Conservation (phyloP, 2,329 filamentous ascomycete species). For the Emmonsiellopsis sp. region DNA sequence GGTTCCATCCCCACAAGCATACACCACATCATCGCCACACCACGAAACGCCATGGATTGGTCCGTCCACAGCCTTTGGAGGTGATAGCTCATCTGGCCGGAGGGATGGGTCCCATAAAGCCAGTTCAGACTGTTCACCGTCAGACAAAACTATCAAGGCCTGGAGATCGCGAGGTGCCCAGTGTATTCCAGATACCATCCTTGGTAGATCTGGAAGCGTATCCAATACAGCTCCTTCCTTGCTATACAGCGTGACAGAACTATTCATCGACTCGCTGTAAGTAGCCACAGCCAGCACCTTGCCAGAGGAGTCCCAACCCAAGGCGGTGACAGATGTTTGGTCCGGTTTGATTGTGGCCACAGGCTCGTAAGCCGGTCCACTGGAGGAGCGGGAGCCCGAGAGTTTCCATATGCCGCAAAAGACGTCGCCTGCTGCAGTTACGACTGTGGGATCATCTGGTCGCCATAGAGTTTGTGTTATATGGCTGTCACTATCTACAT, state of each 20-base stretch:
- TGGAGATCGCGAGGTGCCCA: constrained; percentile 32
- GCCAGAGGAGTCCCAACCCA: constrained; percentile 38
- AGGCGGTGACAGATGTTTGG: constrained; percentile 32
- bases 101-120: constrained; percentile 35
- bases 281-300: constrained; percentile 39
- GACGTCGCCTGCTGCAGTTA: constrained; percentile 35
- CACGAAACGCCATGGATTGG: constrained; percentile 36
- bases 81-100: constrained; percentile 28
- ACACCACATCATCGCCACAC: constrained; percentile 28
- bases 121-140: constrained; percentile 32
- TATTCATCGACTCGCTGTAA: constrained; percentile 30
- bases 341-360: constrained; percentile 27
- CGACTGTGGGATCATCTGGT: constrained; percentile 33
- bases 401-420: constrained; percentile 40
- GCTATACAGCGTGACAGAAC: constrained; percentile 37
- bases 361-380: constrained; percentile 24
- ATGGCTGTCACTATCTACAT: constrained; percentile 28
- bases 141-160: constrained; percentile 36
- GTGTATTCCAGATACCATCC: constrained; percentile 34
- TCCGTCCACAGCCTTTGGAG: constrained; percentile 27
- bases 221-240: constrained; percentile 35
- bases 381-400: constrained; percentile 17
- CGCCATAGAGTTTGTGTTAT: constrained; percentile 37
- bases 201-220: constrained; percentile 36
- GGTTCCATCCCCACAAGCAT: constrained; percentile 30